phyloP scores from a whole-genome alignment of 805 yeast genomes.

The Metschnikowia chrysomelidarum region DNA sequence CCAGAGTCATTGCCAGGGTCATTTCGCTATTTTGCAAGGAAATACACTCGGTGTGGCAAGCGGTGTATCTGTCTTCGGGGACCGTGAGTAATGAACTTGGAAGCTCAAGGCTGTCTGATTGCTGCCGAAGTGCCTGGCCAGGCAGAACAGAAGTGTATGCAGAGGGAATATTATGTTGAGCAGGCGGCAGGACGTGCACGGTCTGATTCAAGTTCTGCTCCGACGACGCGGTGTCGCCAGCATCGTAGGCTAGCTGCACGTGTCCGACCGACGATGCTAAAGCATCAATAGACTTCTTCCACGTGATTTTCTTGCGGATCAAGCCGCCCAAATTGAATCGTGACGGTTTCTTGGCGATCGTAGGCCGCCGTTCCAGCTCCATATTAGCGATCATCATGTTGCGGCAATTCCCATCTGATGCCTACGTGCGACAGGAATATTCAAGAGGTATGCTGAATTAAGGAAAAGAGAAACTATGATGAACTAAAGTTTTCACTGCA shows the following conservation, averaged over 20 bases:
- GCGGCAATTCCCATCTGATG: slow-evolving; percentile 1
- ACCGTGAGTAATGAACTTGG: background rate
- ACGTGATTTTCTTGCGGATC: slow-evolving; percentile 18
- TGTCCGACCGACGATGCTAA: slow-evolving; percentile 11
- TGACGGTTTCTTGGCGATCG: slow-evolving; percentile 10
- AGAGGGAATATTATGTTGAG: slow-evolving; percentile 1
- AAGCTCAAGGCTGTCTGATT: slow-evolving; percentile 3
- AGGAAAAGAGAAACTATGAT: too few relatives aligned
- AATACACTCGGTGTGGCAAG: slow-evolving; percentile 37
- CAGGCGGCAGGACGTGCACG: background rate
- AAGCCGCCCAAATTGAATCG: slow-evolving; percentile 21
- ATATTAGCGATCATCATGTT: slow-evolving; percentile 17
- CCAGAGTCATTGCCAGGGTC: slow-evolving; percentile 25
- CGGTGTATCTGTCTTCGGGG: slow-evolving; percentile 20
- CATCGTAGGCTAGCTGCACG: slow-evolving; percentile 7
- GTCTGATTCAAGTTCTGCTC: background rate
- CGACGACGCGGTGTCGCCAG: background rate
- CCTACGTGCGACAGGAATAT: too few relatives aligned
- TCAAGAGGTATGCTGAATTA: too few relatives aligned
- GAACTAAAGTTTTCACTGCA: too few relatives aligned
- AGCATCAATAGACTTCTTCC: slow-evolving; percentile 16
- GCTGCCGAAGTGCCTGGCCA: slow-evolving; percentile 4
- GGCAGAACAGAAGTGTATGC: slow-evolving; percentile 3
- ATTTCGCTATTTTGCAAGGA: slow-evolving; percentile 39
- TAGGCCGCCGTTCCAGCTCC: slow-evolving; percentile 14